Evolutionary conservation across 2,329 filamentous ascomycete genomes (phyloP), one percentile per base, ranked within the genome.

Genomic region (Fusarium sp.): DNA sequence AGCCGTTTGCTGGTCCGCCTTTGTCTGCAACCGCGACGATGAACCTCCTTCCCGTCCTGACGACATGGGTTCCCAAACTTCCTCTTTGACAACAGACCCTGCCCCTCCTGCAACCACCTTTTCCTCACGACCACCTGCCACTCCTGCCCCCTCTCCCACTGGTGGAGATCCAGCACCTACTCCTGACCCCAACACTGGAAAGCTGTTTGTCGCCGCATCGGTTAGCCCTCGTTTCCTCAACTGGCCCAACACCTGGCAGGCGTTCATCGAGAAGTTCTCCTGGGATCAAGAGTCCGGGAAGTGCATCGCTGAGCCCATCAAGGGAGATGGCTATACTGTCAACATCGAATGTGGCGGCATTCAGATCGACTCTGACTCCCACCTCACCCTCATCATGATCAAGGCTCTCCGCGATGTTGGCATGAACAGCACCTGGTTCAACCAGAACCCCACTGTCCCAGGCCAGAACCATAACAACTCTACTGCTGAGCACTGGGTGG

Each of bases 191-290:
- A 73, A 76, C 9, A 64, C 73, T 22, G 82, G 82, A 2, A 73
- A 75, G 40, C 75, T 84, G 6, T 78, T 78, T 40, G 71, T 84
- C 11, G 78, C 78, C 29, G 77, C 81, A 12, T 75, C 77, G 2
- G 76, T 83, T 44, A 84, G 80, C 62, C 82, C 82, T 44, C 80
- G 82, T 7, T 84, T 83, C 69, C 78, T 84, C 74, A 84, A 83
- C 69, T 84, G 82, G 82, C 79, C 80, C 56, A 80, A 76, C 53
- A 82, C 80, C 12, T 84, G 81, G 82, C 77, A 82, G 62, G 72
- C 80, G 0, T 84, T 84, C 65, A 83, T 84, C 68, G 80, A 81
- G 66, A 82, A 81, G 38, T 84, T 84, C 62, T 73, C 82, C n/a
- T 84, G 82, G 82, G 82, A 84, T 64, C 81, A 80, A 63, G 73